phyloP scores from a whole-genome alignment of 2,329 filamentous ascomycete species.

The Diaporthe vaccinii region DNA sequence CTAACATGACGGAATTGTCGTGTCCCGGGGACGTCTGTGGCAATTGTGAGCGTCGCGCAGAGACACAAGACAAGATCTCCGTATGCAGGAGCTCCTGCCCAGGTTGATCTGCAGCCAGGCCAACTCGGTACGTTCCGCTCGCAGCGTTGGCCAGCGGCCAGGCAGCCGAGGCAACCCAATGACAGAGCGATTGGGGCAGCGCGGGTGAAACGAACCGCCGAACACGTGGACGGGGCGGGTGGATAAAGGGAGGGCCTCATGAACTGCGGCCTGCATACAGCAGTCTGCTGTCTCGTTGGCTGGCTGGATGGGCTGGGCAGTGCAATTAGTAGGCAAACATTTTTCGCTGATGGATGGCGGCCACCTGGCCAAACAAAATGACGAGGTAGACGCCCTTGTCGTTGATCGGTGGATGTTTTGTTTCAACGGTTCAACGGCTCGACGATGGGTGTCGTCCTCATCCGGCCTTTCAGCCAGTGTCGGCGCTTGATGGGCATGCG shows the following conservation, averaged over 20 bases:
- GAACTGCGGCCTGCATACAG: not conserved
- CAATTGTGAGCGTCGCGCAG: not conserved
- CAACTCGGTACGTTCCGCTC: conserved; percentile 27
- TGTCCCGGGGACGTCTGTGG: conserved; percentile 8
- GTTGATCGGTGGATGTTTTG: conserved; percentile 30
- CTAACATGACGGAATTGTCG: conserved; percentile 6
- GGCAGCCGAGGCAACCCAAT: conserved; percentile 8
- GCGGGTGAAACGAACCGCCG: conserved; percentile 30
- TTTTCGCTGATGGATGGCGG: not conserved
- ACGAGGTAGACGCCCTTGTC: conserved; percentile 33
- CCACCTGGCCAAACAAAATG: conserved; percentile 31
- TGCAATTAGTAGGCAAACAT: not conserved
- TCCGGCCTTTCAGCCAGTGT: not conserved
- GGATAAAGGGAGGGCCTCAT: conserved; percentile 7
- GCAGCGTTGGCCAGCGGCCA: not conserved
- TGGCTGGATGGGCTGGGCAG: conserved; percentile 1
- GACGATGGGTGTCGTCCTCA: not conserved
- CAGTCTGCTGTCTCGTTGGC: conserved; percentile 1
- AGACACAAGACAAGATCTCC: not conserved
- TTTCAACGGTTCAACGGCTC: conserved; percentile 29
- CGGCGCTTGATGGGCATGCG: conserved; percentile 22
- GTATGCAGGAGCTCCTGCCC: conserved; percentile 7
- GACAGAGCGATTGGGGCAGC: conserved; percentile 1
- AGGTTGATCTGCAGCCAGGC: conserved; percentile 26
- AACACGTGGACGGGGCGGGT: conserved; percentile 30